Evolutionary conservation across 2,329 filamentous ascomycete genomes (phyloP).

Genomic region (Ascochyta lentis): DNA sequence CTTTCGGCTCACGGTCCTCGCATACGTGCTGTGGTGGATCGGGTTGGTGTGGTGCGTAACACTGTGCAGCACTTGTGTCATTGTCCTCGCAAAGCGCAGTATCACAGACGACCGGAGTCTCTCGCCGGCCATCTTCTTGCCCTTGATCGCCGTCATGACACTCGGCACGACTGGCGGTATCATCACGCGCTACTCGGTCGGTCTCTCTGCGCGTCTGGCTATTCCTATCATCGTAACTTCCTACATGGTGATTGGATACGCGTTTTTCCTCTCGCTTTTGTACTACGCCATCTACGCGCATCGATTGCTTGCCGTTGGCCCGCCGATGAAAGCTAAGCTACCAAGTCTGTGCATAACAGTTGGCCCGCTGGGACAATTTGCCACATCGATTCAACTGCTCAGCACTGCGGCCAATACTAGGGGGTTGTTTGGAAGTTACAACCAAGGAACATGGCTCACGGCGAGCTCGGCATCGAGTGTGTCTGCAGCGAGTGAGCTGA

Average conservation of each 20-base stretch:
- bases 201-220: constrained; percentile 19
- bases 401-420: constrained; percentile 21
- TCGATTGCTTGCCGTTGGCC: constrained; percentile 23
- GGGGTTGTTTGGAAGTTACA: constrained; percentile 20
- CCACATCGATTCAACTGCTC: constrained; percentile 24
- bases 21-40: constrained; percentile 32
- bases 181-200: constrained; percentile 19
- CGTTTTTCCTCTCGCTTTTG: constrained; percentile 23
- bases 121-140: constrained; percentile 24
- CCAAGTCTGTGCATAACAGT: constrained; percentile 21
- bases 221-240: constrained; percentile 26
- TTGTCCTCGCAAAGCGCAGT: constrained; percentile 21
- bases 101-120: constrained; percentile 18
- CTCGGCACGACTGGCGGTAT: constrained; percentile 25
- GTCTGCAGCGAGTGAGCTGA: constrained; percentile 13
- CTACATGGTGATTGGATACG: constrained; percentile 26
- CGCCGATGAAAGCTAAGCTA: constrained; percentile 18
- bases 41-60: constrained; percentile 28
- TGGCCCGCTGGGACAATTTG: constrained; percentile 28
- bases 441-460: constrained; percentile 22
- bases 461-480: constrained; percentile 19
- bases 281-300: constrained; percentile 25
- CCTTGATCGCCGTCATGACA: constrained; percentile 26
- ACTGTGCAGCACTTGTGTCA: constrained; percentile 20
- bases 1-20: constrained; percentile 68